These are phyloP conservation scores for Kentomonas sorsogonicus DNA, from an alignment of 208 protist genomes.

Conservation along the genomic window DNA sequence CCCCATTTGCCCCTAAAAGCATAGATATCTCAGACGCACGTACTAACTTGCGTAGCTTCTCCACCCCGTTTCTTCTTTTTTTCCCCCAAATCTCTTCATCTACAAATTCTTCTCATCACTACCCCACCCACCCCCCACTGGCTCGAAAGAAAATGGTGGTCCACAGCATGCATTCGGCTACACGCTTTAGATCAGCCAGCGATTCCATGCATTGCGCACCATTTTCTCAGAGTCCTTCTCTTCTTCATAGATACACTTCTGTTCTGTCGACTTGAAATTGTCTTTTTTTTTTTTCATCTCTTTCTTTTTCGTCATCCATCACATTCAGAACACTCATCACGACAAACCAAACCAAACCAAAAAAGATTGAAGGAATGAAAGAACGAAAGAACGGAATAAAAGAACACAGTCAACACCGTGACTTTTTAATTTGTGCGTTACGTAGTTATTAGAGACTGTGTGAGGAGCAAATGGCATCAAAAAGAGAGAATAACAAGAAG, in stretches of 20 bases:
- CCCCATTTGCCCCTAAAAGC: no score
- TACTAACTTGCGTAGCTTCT: background rate
- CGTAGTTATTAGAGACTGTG: no score
- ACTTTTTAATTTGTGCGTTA: conserved; percentile 3
- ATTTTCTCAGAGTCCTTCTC: background rate
- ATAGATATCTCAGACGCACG: background rate
- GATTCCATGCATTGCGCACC: no score
- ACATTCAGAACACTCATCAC: no score
- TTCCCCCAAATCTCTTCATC: background rate
- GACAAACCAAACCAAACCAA: no score
- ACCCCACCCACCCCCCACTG: no score
- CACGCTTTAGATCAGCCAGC: no score
- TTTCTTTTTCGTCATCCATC: background rate
- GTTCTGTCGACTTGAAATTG: conserved; percentile 16
- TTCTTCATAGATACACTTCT: conserved; percentile 5
- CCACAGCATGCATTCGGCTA: no score
- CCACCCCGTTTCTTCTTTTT: conserved; percentile 3
- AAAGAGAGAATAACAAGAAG: no score
- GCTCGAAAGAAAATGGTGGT: background rate
- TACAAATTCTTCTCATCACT: no score
- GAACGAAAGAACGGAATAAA: conserved; percentile 2
- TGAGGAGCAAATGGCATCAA: no score
- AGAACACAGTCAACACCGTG: background rate
- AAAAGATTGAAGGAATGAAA: no score
- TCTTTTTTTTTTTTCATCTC: conserved; percentile 7